A percentile compares a stretch with the other conserved stretches of the same genome.
phyloP scores from a whole-genome alignment of 106 monocot genomes.

The Xerophyta viscosa region DNA sequence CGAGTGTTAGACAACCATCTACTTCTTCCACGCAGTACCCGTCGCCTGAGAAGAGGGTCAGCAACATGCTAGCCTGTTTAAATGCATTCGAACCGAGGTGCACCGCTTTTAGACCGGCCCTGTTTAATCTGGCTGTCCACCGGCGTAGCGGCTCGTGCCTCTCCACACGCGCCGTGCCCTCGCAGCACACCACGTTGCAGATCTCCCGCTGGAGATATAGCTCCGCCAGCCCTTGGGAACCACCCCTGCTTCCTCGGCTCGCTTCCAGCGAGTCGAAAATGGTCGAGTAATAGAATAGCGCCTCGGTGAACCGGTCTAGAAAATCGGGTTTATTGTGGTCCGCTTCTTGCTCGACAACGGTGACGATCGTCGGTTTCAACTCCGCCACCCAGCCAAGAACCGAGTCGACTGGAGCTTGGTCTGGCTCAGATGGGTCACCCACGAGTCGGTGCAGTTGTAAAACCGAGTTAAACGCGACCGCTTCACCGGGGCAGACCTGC shows the following conservation, averaged over 20 bases:
- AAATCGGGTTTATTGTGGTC: conserved; percentile 53
- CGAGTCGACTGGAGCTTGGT: conserved; percentile 19
- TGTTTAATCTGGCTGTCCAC: conserved; percentile 36
- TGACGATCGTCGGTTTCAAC: conserved; percentile 43
- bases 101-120: conserved; percentile 28
- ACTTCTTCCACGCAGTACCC: conserved; percentile 57
- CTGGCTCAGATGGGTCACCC: conserved; percentile 7
- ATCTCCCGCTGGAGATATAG: conserved; percentile 50
- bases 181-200: conserved; percentile 58
- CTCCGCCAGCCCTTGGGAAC: conserved; percentile 27
- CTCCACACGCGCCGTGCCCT: conserved; percentile 47
- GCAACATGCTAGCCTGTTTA: conserved; percentile 69
- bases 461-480: conserved; percentile 54
- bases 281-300: conserved; percentile 67
- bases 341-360: conserved; percentile 71
- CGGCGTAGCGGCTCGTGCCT: conserved; percentile 58
- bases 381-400: conserved; percentile 36
- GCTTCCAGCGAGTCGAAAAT: conserved; percentile 73
- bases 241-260: neutral
- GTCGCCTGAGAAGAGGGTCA: conserved; percentile 60
- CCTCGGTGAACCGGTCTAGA: conserved; percentile 66
- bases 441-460: conserved; percentile 68
- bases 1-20: conserved; percentile 52
- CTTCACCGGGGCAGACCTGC: conserved; percentile 33
- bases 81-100: conserved; percentile 54